Evolutionary conservation across 1,139 yeast species (phyloP).

Genomic region (Chernovozyma sophiae-reginae): DNA sequence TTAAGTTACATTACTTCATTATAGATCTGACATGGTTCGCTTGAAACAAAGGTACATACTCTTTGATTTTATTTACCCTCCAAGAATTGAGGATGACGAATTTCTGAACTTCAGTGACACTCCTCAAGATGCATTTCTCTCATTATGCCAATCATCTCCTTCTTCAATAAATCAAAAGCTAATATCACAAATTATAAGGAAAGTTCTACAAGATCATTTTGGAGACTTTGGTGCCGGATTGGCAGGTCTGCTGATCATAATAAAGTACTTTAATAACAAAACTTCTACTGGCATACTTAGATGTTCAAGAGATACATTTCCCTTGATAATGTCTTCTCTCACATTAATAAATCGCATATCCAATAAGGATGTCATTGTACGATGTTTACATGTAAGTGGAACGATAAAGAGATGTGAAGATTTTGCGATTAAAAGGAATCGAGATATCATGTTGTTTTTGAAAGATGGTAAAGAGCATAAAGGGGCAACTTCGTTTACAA

Average conservation of each 20-base stretch:
- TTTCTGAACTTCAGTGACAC: conserved; percentile 21
- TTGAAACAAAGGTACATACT: conserved; percentile 79
- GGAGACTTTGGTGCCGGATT: conserved; percentile 80
- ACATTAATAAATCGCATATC: conserved; percentile 56
- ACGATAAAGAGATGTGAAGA: conserved; percentile 84
- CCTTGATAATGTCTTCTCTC: conserved; percentile 65
- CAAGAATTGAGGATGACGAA: conserved; percentile 16
- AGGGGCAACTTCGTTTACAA: background rate
- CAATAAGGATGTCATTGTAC: conserved; percentile 50
- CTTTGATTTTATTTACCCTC: conserved; percentile 75
- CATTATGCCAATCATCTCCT: conserved; percentile 50
- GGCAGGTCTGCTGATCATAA: conserved; percentile 53
- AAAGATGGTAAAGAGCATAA: background rate
- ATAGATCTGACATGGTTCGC: conserved; percentile 62
- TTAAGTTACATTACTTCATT: no score
- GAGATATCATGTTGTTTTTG: conserved; percentile 24
- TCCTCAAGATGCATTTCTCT: conserved; percentile 34
- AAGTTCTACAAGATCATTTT: conserved; percentile 52
- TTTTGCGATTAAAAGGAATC: conserved; percentile 48
- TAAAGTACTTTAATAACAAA: conserved; percentile 76
- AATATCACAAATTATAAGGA: conserved; percentile 51
- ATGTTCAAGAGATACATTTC: conserved; percentile 64
- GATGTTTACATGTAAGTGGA: conserved; percentile 74
- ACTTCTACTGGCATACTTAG: conserved; percentile 86
- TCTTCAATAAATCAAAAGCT: conserved; percentile 38